Conservation (phyloP, 441 rosid genomes). For the Melastoma candidum region DNA sequence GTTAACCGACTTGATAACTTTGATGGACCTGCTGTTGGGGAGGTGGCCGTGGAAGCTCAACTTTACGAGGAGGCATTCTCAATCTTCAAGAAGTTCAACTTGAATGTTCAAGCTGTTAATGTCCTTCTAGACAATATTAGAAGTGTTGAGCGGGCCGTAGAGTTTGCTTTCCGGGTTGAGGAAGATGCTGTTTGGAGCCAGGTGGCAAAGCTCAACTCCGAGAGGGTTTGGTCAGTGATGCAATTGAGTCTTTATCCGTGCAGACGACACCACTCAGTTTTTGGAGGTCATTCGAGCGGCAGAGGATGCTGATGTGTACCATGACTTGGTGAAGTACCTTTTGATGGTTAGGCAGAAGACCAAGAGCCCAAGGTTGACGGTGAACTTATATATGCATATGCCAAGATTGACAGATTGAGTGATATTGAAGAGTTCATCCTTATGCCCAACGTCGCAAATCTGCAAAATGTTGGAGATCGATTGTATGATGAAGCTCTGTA, state of each 20-base stretch:
- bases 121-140: conserved; percentile 74
- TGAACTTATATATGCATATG: conserved; percentile 98
- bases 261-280: conserved; percentile 94
- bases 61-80: conserved; percentile 91
- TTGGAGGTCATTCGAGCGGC: conserved; percentile 81
- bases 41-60: conserved; percentile 94
- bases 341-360: conserved; percentile 96
- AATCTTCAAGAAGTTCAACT: conserved; percentile 91
- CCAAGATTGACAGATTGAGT: conserved; percentile 87
- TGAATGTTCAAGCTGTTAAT: conserved; percentile 92
- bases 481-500: conserved; percentile 78
- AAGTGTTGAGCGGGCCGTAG: conserved; percentile 97
- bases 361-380: conserved; percentile 99
- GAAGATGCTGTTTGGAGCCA: conserved; percentile 99
- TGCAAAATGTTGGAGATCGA: conserved; percentile 93
- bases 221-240: conserved; percentile 93
- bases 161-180: conserved; percentile 96
- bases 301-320: conserved; percentile 83
- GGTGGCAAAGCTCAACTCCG: conserved; percentile 97
- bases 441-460: conserved; percentile 96
- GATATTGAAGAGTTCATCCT: conserved; percentile 97
- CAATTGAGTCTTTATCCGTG: conserved; percentile 95
- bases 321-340: conserved; percentile 93
- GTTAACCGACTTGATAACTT: conserved; percentile 93
- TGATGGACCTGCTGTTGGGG: conserved; percentile 99